phyloP scores from a whole-genome alignment of 169 alveolate genomes.

The Plasmodium sp. region DNA sequence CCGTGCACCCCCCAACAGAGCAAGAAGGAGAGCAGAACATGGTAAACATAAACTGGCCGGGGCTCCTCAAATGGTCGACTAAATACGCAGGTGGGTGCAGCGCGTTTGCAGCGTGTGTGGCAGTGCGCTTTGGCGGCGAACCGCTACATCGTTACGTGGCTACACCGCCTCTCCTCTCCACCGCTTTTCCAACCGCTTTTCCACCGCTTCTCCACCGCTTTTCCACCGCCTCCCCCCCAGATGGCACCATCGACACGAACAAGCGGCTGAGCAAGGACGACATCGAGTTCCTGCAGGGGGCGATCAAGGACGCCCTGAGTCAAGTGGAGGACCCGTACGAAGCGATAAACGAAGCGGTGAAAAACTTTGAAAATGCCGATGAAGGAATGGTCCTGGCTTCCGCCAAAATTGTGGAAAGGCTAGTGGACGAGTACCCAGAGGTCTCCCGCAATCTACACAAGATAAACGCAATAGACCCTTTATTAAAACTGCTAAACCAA shows the following conservation, averaged over 20 bases:
- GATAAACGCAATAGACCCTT: constrained; percentile 68
- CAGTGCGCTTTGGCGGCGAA: background rate
- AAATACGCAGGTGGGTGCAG: constrained; percentile 65
- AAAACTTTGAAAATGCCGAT: constrained; percentile 51
- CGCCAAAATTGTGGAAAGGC: constrained; percentile 69
- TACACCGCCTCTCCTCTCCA: background rate
- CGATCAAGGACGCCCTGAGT: constrained; percentile 68
- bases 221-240: background rate
- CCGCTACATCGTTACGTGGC: no score
- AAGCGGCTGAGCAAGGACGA: constrained; percentile 66
- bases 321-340: constrained; percentile 75
- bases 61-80: constrained; percentile 75
- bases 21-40: constrained; percentile 13
- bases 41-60: constrained; percentile 76
- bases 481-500: constrained; percentile 44
- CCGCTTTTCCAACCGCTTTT: background rate
- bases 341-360: constrained; percentile 72
- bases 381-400: constrained; percentile 70
- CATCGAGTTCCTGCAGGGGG: constrained; percentile 74
- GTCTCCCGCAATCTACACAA: constrained; percentile 58
- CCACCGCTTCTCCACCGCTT: background rate
- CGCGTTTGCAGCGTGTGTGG: background rate
- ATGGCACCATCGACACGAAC: constrained; percentile 68
- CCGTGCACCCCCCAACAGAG: background rate
- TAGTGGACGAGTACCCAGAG: constrained; percentile 72